These are phyloP conservation scores for Polytrichum formosum DNA, from an alignment of 225 moss, liverwort and hornwort genomes.

Conservation along the genomic window DNA sequence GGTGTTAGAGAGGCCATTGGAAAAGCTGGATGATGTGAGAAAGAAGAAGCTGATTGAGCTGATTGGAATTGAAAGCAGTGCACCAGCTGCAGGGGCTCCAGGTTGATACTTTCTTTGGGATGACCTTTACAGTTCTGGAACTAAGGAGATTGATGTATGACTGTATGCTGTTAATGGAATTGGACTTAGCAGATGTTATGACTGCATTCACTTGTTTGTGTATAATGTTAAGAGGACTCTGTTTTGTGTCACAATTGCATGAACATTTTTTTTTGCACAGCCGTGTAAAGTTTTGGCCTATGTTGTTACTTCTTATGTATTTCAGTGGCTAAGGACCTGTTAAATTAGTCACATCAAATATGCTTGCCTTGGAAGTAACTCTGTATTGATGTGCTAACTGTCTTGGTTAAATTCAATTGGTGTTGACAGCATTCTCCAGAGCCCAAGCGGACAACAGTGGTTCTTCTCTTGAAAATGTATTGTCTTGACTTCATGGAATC, in stretches of 20 bases:
- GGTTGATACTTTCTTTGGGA: constrained; percentile 22
- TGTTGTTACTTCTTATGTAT: too few relatives aligned
- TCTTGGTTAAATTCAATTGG: constrained; percentile 10
- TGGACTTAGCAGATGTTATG: background rate
- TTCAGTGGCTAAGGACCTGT: too few relatives aligned
- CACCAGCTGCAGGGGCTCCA: constrained; percentile 30
- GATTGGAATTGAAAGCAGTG: constrained; percentile 58
- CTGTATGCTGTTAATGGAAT: background rate
- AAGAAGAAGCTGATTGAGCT: constrained; percentile 89
- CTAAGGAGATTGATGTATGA: background rate
- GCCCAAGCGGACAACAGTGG: constrained; percentile 45
- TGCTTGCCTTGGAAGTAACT: too few relatives aligned
- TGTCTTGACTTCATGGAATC: constrained; percentile 5
- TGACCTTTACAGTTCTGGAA: background rate
- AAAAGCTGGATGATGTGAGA: constrained; percentile 91
- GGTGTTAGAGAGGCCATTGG: constrained; percentile 84
- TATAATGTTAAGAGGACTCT: too few relatives aligned
- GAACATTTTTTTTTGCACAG: too few relatives aligned
- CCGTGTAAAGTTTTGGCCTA: too few relatives aligned
- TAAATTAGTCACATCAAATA: too few relatives aligned
- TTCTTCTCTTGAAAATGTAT: constrained; percentile 30
- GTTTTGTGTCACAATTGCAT: too few relatives aligned
- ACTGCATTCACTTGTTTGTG: too few relatives aligned
- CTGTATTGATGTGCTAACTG: background rate
- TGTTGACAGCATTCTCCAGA: constrained; percentile 48